A percentile compares a stretch with the other conserved stretches of the same genome.
Conservation (phyloP, 2,329 filamentous ascomycete genomes). For the Alternaria rosae region DNA sequence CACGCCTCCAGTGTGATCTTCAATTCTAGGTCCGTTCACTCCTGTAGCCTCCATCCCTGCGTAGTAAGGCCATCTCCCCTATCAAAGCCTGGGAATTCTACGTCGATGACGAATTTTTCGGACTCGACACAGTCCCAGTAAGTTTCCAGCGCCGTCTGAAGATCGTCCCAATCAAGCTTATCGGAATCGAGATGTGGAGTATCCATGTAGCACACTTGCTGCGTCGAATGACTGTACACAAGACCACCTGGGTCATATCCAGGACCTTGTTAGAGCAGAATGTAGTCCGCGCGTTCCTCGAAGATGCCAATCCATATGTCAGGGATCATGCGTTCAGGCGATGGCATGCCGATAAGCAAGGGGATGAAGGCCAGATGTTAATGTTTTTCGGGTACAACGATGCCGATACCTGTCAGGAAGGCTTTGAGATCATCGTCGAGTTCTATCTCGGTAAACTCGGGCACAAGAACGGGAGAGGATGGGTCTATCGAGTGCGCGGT, state of each 20-base stretch:
- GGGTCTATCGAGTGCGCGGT: neutral
- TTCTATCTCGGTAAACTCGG: neutral
- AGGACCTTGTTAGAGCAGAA: neutral
- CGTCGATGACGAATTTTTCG: neutral
- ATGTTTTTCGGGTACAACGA: neutral
- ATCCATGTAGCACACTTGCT: neutral
- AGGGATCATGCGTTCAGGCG: neutral
- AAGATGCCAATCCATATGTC: neutral
- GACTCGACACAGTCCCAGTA: neutral
- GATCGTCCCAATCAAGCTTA: neutral
- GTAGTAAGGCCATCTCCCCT: neutral
- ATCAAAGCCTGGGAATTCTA: neutral
- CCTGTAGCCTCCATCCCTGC: neutral
- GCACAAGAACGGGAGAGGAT: neutral
- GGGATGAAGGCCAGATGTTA: neutral
- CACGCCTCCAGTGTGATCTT: neutral
- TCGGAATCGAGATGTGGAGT: neutral
- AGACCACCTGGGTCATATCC: neutral
- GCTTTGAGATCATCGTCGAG: neutral
- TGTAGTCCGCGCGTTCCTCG: neutral
- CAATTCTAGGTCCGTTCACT: neutral
- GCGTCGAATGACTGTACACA: neutral
- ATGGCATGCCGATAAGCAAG: neutral
- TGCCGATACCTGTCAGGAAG: neutral
- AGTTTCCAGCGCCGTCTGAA: neutral